Base-by-base conservation (phyloP, 2,329 filamentous ascomycete genomes). In the Fusarium miscanthi region DNA sequence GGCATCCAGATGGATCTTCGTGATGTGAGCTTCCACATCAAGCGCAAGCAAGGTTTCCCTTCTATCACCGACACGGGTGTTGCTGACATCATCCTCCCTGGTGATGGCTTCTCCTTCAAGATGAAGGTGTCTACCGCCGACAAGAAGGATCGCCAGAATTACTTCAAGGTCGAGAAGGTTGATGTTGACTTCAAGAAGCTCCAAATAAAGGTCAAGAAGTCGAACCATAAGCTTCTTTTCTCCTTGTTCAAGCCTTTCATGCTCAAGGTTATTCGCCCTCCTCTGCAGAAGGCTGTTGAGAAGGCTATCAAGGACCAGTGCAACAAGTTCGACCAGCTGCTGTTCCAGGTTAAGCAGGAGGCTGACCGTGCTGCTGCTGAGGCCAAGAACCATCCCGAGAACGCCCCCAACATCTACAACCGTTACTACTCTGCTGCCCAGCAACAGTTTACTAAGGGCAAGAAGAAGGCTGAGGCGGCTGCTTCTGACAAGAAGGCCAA, bases 121-220 rank as follows among this genome's bases (percentile, higher is more conserved):
- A 90, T 98, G 79, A 93, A 94, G 80, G 88, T 97, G 76, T 93
- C 95, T 63, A 95, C 91, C 51, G 91, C 94, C 6, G 91, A 95
- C 58, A 89, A 91, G 80, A 87, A 86, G 25, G 94, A 97, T 78
- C 85, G 87, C 33, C 90, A 93, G 77, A 91, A 96, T 81, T 96
- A 97, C 84, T 95, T 98, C 89, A 98, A 97, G 88, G 88, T 98
- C 68, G 94, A 97, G 79, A 95, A 93, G 82, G 92, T 97, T 6
- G 87, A 93, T 43, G 93, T 97, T 25, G 91, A 94, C 76, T 89
- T 97, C 75, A 93, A 93, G 84, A 82, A 95, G 78, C 87, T 98
- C 64, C 89, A 92, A 76, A 91, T 99, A 84, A 97, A 97, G 85
- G 82, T 99, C 74, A 94, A 95, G 87, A 90, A 97, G 86, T 98